Percentiles rank a stretch among this genome's conserved stretches.
Evolutionary conservation across 352 stramenopile genomes (phyloP).

Genomic region (Globisporangium barbulae): DNA sequence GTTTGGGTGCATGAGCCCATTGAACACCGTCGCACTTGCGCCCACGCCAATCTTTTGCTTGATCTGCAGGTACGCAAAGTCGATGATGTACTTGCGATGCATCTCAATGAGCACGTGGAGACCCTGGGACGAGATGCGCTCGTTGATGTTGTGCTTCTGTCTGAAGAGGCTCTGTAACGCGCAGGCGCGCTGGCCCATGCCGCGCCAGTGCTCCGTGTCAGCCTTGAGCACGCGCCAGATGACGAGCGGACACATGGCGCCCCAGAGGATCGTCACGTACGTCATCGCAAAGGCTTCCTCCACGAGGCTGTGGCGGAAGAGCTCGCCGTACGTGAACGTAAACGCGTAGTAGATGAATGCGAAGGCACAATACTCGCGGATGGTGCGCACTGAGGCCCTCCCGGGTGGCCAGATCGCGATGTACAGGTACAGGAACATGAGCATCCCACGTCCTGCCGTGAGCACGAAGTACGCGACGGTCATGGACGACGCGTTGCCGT

Average conservation of each 20-base stretch:
- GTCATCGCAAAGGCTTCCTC: slow-evolving; percentile 20
- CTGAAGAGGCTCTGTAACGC: slow-evolving; percentile 27
- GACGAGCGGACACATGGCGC: slow-evolving; percentile 37
- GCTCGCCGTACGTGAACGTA: slow-evolving; percentile 12
- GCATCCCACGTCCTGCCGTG: slow-evolving; percentile 6
- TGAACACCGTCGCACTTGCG: slow-evolving; percentile 59
- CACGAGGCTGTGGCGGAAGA: slow-evolving; percentile 19
- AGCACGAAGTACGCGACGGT: slow-evolving; percentile 9
- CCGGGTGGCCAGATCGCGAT: slow-evolving; percentile 34
- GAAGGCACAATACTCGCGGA: slow-evolving; percentile 47
- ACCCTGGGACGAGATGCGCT: slow-evolving; percentile 52
- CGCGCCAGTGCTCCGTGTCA: slow-evolving; percentile 73
- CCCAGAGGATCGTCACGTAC: slow-evolving; percentile 23
- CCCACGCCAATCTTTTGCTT: slow-evolving; percentile 57
- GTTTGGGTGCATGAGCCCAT: slow-evolving; percentile 29
- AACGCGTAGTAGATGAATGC: slow-evolving; percentile 29
- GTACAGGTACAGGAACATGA: slow-evolving; percentile 36
- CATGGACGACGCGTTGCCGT: slow-evolving; percentile 5
- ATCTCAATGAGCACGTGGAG: slow-evolving; percentile 71
- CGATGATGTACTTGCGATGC: slow-evolving; percentile 72
- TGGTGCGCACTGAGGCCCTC: slow-evolving; percentile 36
- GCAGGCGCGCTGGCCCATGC: slow-evolving; percentile 52
- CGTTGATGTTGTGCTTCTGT: slow-evolving; percentile 29
- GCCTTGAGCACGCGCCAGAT: slow-evolving; percentile 74
- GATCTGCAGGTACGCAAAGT: slow-evolving; percentile 61